Percentiles rank a stretch among this genome's conserved stretches.
phyloP scores from a whole-genome alignment of 192 early-diverging fungal genomes.

The Entomortierella lignicola region DNA sequence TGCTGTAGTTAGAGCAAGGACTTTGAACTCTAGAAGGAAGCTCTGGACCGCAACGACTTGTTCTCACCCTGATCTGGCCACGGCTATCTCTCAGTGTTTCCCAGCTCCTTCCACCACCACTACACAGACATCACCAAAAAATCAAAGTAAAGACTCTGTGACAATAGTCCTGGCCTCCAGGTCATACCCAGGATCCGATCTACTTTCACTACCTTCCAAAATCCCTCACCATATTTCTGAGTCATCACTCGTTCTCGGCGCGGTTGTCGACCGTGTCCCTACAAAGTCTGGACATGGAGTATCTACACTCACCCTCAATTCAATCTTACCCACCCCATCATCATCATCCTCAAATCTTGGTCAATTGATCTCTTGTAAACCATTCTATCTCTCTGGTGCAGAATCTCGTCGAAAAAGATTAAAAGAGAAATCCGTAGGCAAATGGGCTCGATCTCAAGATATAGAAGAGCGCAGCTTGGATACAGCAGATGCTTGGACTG shows the following conservation, averaged over 20 bases:
- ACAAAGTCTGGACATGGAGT: constrained; percentile 45
- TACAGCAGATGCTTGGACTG: constrained; percentile 37
- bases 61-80: constrained; percentile 39
- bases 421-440: constrained; percentile 41
- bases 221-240: constrained; percentile 17
- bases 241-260: constrained; percentile 26
- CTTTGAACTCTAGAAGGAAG: constrained; percentile 1
- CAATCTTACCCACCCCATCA: neutral
- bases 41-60: constrained; percentile 46
- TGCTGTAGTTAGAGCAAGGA: neutral
- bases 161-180: constrained; percentile 45
- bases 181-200: constrained; percentile 42
- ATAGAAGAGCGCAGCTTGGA: constrained; percentile 50
- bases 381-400: constrained; percentile 38
- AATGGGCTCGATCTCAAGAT: constrained; percentile 52
- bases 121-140: neutral
- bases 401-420: constrained; percentile 35
- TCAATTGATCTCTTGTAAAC: constrained; percentile 15
- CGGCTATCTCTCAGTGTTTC: constrained; percentile 29
- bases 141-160: constrained; percentile 4
- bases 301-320: constrained; percentile 37
- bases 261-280: constrained; percentile 42
- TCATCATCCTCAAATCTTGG: neutral
- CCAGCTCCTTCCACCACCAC: constrained; percentile 1
- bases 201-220: constrained; percentile 24